phyloP scores from a whole-genome alignment of 129 eudicot species.

The Deinandra increscens region DNA sequence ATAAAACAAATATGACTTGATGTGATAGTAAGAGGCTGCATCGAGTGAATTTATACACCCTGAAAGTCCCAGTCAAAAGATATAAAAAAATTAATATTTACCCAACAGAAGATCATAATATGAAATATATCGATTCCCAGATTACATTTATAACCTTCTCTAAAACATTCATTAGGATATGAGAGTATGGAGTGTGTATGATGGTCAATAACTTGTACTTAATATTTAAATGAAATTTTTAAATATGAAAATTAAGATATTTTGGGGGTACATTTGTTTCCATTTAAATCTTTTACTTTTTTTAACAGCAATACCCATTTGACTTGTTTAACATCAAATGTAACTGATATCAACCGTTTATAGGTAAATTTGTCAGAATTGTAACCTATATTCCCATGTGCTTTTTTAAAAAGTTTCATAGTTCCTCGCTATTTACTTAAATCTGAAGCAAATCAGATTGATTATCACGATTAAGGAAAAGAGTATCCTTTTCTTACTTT shows the following conservation, averaged over 20 bases:
- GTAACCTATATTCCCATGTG: not conserved
- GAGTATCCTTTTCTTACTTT: not conserved
- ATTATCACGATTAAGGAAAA: not conserved
- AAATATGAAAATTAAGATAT: too few species aligned
- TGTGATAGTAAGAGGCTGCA: not conserved
- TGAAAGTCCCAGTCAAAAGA: not conserved
- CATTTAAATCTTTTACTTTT: too few species aligned
- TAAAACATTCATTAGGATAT: not conserved
- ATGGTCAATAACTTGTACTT: not conserved
- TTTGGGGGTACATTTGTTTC: too few species aligned
- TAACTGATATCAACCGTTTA: not conserved
- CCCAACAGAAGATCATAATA: not conserved
- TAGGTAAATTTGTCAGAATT: too few species aligned
- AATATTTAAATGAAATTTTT: too few species aligned
- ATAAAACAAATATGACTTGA: conserved; percentile 6
- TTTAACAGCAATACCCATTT: too few species aligned
- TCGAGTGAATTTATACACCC: conserved; percentile 15
- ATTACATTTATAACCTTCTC: not conserved
- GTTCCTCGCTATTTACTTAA: not conserved
- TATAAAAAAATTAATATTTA: not conserved
- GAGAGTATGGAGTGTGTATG: not conserved
- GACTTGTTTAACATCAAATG: not conserved
- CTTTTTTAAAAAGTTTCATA: not conserved
- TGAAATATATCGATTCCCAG: not conserved
- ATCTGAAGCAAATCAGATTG: conserved; percentile 4